Evolutionary conservation across 73 alveolate species (phyloP).

Genomic region (Paramecium tetraurelia): DNA sequence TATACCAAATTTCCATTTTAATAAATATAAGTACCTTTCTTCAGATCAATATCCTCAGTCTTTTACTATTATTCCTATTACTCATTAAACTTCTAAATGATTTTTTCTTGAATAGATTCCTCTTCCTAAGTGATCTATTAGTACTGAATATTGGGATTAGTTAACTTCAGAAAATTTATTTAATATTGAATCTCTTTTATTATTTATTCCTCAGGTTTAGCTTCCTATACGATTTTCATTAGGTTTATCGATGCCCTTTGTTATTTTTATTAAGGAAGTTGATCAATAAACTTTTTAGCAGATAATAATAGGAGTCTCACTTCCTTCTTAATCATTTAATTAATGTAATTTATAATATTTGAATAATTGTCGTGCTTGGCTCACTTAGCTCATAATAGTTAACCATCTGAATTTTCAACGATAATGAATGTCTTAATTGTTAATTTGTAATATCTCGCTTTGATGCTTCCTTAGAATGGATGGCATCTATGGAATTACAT

Average conservation of each 20-base stretch:
- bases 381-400: not conserved
- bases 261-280: not conserved
- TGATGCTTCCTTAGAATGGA: not conserved
- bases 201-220: not conserved
- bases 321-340: not conserved
- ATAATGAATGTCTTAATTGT: not conserved
- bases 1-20: constrained; percentile 79
- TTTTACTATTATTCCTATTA: not conserved
- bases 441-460: not conserved
- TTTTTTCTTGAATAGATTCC: not conserved
- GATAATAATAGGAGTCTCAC: not conserved
- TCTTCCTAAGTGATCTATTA: not conserved
- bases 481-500: not conserved
- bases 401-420: not conserved
- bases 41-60: not conserved
- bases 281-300: not conserved
- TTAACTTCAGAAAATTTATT: constrained; percentile 24
- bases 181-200: constrained; percentile 25
- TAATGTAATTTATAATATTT: not conserved
- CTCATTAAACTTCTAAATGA: not conserved
- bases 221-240: not conserved
- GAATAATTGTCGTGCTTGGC: not conserved
- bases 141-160: not conserved
- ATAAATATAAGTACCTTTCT: constrained; percentile 35
- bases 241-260: not conserved